Conservation (phyloP, 2,329 filamentous ascomycete genomes). For the Lasiodiplodia gonubiensis region DNA sequence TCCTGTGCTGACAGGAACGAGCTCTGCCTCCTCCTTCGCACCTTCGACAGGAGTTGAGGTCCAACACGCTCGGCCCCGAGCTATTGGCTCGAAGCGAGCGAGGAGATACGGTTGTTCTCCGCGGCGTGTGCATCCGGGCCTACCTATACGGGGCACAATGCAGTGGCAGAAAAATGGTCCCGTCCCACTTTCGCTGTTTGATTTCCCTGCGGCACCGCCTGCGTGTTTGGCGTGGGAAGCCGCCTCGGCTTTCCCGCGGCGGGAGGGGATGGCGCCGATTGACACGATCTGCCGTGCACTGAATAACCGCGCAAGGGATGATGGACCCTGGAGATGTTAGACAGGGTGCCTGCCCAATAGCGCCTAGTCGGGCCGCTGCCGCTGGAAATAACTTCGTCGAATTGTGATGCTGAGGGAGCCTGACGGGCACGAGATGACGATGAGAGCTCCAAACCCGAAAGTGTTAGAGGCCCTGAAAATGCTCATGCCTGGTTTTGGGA, state of each 20-base stretch:
- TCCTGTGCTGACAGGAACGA: neutral
- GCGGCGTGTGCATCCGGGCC: neutral
- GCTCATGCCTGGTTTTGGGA: neutral
- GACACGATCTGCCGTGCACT: neutral
- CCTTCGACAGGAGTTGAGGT: neutral
- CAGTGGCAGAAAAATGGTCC: neutral
- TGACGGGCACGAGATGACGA: neutral
- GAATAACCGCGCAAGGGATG: neutral
- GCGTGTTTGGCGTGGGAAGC: neutral
- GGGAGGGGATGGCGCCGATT: neutral
- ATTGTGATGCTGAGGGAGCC: neutral
- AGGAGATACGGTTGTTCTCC: neutral
- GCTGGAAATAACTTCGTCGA: neutral
- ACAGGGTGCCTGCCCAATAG: neutral
- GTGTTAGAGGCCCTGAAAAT: neutral
- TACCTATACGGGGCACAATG: neutral
- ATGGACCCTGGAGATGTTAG: neutral
- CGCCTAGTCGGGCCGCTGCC: neutral
- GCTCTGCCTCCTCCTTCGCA: neutral
- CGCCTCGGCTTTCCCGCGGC: neutral
- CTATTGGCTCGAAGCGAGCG: neutral
- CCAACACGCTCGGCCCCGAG: neutral
- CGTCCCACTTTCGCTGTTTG: conserved; percentile 1
- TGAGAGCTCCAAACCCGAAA: neutral
- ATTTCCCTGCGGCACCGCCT: neutral